These are phyloP conservation scores for Baeospora myosura DNA, from an alignment of 1,284 basidiomycete species.

Conservation along the genomic window DNA sequence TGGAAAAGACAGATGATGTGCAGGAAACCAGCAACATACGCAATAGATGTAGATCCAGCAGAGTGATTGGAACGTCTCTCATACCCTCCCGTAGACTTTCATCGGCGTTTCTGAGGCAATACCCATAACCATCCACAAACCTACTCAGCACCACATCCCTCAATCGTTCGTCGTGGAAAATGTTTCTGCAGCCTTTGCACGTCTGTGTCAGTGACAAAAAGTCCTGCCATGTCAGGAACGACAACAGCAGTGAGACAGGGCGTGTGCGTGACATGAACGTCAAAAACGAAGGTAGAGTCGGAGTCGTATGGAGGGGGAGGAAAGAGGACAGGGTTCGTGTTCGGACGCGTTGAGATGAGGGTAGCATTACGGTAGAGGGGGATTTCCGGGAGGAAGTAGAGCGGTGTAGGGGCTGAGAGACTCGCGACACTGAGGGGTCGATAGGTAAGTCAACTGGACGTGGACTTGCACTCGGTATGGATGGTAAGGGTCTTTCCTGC, in stretches of 20 bases:
- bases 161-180: constrained; percentile 34
- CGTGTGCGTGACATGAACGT: constrained; percentile 31
- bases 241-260: constrained; percentile 38
- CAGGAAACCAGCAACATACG: constrained; percentile 35
- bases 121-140: constrained; percentile 51
- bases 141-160: constrained; percentile 49
- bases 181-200: constrained; percentile 36
- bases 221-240: constrained; percentile 43
- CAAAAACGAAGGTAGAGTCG: constrained; percentile 16
- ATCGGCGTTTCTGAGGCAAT: constrained; percentile 35
- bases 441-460: neutral
- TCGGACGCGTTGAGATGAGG: neutral
- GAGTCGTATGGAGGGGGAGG: constrained; percentile 12
- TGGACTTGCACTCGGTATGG: too few relatives aligned
- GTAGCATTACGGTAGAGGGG: too few relatives aligned
- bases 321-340: constrained; percentile 1
- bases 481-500: too few relatives aligned
- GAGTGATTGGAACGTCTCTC: constrained; percentile 34
- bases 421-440: neutral
- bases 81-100: constrained; percentile 28
- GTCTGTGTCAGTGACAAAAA: constrained; percentile 45
- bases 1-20: constrained; percentile 11
- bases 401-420: neutral
- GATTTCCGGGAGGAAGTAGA: neutral
- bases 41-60: constrained; percentile 54